Evolutionary conservation across 1,139 yeast genomes (phyloP), one percentile per base, ranked within the genome.

Genomic region (Petasospora fabianii): DNA sequence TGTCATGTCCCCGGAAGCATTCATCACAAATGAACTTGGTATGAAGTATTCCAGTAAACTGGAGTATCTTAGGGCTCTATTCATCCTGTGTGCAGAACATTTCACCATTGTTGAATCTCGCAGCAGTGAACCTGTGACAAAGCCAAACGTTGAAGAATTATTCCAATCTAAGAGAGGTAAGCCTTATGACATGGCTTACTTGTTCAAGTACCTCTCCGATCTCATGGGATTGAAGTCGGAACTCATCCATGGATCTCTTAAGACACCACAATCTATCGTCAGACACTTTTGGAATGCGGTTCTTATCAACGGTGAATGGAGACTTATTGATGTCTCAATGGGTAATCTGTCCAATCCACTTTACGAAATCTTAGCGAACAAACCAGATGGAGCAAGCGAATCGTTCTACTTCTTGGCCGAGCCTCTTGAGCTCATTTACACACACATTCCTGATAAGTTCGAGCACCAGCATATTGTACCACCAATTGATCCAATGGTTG

Each of bases 221-320:
- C 73, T 83, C 0, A 67, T 90, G 38, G 78, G 82, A 18, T 72
- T 92, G 31, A 80, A 82, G 10, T 76, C 88, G 46, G 94, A 84
- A 48, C 71, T 88, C 2, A 79, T 92, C 1, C 66, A 79, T 26
- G 98, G 98, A 3, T 85, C 85, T 52, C 71, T 92, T 66, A 87
- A 90, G 56, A 75, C 80, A 24, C 95, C 96, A 5, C 77, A 78
- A 48, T 77, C 77, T 17, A 76, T 77, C 27, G 68, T 80, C 31
- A 87, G 88, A 55, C 98, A 92, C 60, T 79, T 86, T 44, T 92
- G 98, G 98, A 71, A 88, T 41, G 78, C 95, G 1, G 79, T 88
- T 1, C 59, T 82, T 19, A 64, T 88, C 14, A 82, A 85, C 44
- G 80, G 80, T 16, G 86, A 82, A 53, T 88, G 92, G 76, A 68